These are phyloP conservation scores for Elaeis oleifera DNA, from an alignment of 202 grass and related monocot species.

Conservation along the genomic window DNA sequence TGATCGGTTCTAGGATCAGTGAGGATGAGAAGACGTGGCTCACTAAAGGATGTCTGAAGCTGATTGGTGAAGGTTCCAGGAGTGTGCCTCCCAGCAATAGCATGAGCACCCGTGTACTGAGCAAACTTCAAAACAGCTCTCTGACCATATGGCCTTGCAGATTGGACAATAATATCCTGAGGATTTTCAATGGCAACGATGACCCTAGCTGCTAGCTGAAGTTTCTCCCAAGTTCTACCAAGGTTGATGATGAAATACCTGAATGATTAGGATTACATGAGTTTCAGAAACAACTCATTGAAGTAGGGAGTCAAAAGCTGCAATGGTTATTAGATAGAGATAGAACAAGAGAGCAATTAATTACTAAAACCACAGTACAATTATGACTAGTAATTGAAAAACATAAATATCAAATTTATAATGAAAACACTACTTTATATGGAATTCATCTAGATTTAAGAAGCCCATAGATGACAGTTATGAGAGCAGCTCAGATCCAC, in stretches of 20 bases:
- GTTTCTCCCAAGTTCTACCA: constrained; percentile 87
- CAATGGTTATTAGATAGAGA: too few relatives aligned
- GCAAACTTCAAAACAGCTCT: constrained; percentile 87
- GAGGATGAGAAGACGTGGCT: constrained; percentile 85
- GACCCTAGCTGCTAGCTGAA: constrained; percentile 73
- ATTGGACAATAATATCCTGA: constrained; percentile 83
- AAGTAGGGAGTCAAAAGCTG: too few relatives aligned
- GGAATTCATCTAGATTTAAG: too few relatives aligned
- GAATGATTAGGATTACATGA: neutral
- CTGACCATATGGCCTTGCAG: constrained; percentile 81
- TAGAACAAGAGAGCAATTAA: too few relatives aligned
- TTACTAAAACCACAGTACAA: too few relatives aligned
- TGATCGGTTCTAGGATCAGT: constrained; percentile 95
- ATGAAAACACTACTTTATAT: too few relatives aligned
- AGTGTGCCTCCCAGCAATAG: constrained; percentile 91
- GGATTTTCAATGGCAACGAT: constrained; percentile 86
- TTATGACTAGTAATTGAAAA: too few relatives aligned
- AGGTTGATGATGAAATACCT: constrained; percentile 99
- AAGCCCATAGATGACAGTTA: too few relatives aligned
- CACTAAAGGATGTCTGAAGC: constrained; percentile 79
- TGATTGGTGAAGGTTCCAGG: constrained; percentile 98
- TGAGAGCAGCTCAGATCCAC: too few relatives aligned
- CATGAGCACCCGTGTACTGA: constrained; percentile 86
- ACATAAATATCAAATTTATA: too few relatives aligned
- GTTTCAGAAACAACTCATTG: neutral